These are phyloP conservation scores for Fraxinus americana DNA, from an alignment of 257 asterid genomes.

Conservation along the genomic window DNA sequence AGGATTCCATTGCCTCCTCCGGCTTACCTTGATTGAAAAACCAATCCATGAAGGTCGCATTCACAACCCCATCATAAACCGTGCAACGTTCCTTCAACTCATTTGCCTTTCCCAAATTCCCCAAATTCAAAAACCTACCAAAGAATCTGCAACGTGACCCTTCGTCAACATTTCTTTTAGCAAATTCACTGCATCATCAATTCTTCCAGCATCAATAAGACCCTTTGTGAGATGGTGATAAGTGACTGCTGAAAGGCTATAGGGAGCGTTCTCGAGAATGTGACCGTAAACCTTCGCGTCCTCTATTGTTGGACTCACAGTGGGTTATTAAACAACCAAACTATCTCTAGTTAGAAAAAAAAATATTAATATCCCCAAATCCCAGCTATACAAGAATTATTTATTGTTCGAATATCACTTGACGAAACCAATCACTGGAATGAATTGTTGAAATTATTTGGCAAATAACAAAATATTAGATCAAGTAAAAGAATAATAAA, in stretches of 20 bases:
- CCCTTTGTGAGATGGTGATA: conserved; percentile 87
- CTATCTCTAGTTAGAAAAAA: too few species aligned
- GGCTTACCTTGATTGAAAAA: conserved; percentile 75
- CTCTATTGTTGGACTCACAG: conserved; percentile 67
- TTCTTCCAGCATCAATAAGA: conserved; percentile 55
- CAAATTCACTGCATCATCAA: conserved; percentile 58
- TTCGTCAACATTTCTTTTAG: conserved; percentile 79
- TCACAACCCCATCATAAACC: conserved; percentile 83
- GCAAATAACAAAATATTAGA: too few species aligned
- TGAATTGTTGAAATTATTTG: too few species aligned
- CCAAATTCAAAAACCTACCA: conserved; percentile 78
- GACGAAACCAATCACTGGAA: too few species aligned
- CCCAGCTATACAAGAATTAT: too few species aligned
- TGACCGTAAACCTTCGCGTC: conserved; percentile 56
- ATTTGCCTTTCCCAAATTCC: conserved; percentile 69
- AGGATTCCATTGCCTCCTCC: conserved; percentile 86
- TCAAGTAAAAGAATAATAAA: too few species aligned
- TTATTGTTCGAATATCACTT: too few species aligned
- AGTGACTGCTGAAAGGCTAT: conserved; percentile 67
- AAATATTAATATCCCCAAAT: too few species aligned
- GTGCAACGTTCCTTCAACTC: conserved; percentile 82
- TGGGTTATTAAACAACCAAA: too few species aligned
- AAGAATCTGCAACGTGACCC: conserved; percentile 91
- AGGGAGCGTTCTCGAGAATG: conserved; percentile 67
- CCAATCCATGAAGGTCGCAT: conserved; percentile 92